Evolutionary conservation across 495 filamentous ascomycete genomes (phyloP).

Genomic region (Terfezia boudieri): DNA sequence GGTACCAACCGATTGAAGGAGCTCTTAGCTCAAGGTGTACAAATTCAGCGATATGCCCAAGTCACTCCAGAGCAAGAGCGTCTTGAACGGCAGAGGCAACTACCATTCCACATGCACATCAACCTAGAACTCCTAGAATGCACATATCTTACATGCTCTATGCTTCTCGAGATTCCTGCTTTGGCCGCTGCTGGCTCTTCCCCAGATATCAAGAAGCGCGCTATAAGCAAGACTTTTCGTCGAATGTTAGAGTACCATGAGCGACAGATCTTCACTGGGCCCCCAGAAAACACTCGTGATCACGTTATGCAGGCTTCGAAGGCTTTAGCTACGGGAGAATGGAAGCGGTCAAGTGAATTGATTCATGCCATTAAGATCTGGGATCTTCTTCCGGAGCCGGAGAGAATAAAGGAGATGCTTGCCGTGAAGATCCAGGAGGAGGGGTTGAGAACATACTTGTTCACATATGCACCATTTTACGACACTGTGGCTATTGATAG

Average conservation of each 20-base stretch:
- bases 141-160: conserved; percentile 94
- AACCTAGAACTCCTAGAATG: conserved; percentile 96
- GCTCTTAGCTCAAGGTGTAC: conserved; percentile 87
- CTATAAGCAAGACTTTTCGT: conserved; percentile 99
- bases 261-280: conserved; percentile 95
- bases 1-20: conserved; percentile 95
- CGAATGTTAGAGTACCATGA: conserved; percentile 98
- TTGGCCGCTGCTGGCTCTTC: conserved; percentile 90
- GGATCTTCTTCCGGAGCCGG: conserved; percentile 79
- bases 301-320: conserved; percentile 98
- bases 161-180: conserved; percentile 94
- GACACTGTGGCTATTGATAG: conserved; percentile 76
- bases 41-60: conserved; percentile 86
- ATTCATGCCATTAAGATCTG: conserved; percentile 97
- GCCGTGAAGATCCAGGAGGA: conserved; percentile 96
- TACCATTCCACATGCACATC: conserved; percentile 99
- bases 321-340: conserved; percentile 85
- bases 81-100: conserved; percentile 80
- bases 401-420: conserved; percentile 89
- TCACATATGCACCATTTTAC: conserved; percentile 98
- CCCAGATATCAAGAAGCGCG: conserved; percentile 86
- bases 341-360: conserved; percentile 86
- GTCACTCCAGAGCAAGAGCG: conserved; percentile 95
- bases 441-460: conserved; percentile 91
- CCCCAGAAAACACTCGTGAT: conserved; percentile 93